Base-by-base conservation (phyloP, 1,284 basidiomycete genomes). In the Leccinum fuscescens region DNA sequence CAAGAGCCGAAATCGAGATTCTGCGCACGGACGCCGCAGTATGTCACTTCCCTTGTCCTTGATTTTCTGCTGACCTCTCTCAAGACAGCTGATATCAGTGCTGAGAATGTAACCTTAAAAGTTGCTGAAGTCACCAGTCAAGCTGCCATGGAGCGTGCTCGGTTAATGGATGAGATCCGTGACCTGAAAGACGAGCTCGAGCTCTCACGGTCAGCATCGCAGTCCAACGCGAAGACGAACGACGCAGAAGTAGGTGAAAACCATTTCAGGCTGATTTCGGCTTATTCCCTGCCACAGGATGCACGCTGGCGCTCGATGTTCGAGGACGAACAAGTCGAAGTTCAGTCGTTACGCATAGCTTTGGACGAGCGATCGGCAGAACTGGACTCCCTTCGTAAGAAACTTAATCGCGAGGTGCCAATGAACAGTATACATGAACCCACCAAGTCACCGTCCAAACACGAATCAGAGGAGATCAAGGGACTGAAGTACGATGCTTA, bases 1-100 rank as follows among this genome's bases (percentile, higher is more conserved):
- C 95, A n/a, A 80, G 92, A 56, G 92, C 91, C 8, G 96, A 98
- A 73, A 90, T 98, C 24, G 96, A 98, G 77, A 79, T 80, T 3
- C 75, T 97, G 57, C 81, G 95, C 60, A 79, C 83, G 33, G 94
- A 97, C 65, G 77, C 92, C 56, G 80, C 85, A 35, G 92, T 93
- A 72, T 77, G 90, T 79, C 9, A 11, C 17, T 42, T 3, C 20
- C 12, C 7, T 20, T 27, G 11, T 35, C 33, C 27, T 51, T 11
- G 29, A 57, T 37, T 57, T 46, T 11, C 15, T 5, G 8, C 57
- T 68, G 46, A 72, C 46, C 6, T 37, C 54, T 57, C 31, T 33
- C 31, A 60, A 73, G 72, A 63, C 71, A 29, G 74, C 54, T 44
- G 64, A 68, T 39, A 50, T 75, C 1, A 58, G 66, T 20, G 61